Conservation (phyloP, 495 filamentous ascomycete genomes). For the Chlorociboria aeruginascens region DNA sequence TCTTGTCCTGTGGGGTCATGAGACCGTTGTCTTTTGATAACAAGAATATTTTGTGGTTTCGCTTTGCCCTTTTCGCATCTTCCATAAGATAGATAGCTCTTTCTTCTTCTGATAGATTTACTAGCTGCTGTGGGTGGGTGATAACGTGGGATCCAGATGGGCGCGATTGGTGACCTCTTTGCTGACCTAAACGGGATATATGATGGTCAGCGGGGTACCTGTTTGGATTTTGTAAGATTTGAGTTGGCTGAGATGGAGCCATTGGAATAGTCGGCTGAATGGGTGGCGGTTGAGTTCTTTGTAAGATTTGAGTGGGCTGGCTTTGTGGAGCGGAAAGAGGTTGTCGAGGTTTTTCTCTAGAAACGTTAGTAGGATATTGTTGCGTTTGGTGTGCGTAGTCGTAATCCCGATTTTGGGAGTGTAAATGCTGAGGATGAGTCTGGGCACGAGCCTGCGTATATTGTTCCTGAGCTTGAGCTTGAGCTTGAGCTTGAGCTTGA, state of each 20-base stretch:
- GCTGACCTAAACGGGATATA: conserved; percentile 24
- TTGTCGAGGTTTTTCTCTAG: conserved; percentile 18
- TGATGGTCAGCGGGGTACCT: conserved; percentile 24
- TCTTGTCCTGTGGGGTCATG: conserved; percentile 99
- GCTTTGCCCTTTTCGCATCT: conserved; percentile 89
- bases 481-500: conserved; percentile 13
- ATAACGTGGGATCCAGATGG: conserved; percentile 26
- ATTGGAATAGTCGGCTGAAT: conserved; percentile 4
- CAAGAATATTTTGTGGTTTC: conserved; percentile 95
- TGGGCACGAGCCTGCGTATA: too few relatives aligned
- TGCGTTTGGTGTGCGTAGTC: not conserved
- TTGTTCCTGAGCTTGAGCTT: not conserved
- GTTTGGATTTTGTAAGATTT: conserved; percentile 30
- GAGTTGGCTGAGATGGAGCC: conserved; percentile 26
- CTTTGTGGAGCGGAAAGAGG: conserved; percentile 29
- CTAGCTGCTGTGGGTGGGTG: conserved; percentile 61
- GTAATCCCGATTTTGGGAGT: too few relatives aligned
- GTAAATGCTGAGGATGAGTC: too few relatives aligned
- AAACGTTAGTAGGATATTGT: conserved; percentile 24
- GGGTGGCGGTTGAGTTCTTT: conserved; percentile 24
- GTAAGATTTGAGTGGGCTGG: conserved; percentile 45
- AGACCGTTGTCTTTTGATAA: conserved; percentile 90
- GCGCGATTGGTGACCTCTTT: conserved; percentile 25
- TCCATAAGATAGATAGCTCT: conserved; percentile 72
- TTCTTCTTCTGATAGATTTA: conserved; percentile 64